A percentile compares a stretch with the other conserved stretches of the same genome.
Conservation (phyloP, 306 rosid genomes). For the Citrullus mucosospermus region DNA sequence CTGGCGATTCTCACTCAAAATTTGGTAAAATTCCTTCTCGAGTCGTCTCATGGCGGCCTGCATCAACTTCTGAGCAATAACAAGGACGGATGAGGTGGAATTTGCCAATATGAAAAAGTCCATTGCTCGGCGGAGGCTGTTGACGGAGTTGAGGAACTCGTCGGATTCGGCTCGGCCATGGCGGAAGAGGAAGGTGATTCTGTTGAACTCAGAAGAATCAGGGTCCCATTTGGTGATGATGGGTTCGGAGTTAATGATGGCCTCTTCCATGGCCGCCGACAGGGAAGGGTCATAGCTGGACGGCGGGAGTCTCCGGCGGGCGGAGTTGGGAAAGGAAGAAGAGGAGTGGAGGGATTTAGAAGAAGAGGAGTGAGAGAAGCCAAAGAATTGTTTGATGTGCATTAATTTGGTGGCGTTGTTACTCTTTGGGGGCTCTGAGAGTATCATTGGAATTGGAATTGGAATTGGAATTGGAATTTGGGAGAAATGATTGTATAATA, state of each 20-base stretch:
- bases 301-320: neutral
- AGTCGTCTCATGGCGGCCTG: conserved; percentile 40
- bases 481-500: neutral
- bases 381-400: conserved; percentile 11
- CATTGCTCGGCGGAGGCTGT: conserved; percentile 23
- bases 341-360: conserved; percentile 15
- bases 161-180: conserved; percentile 23
- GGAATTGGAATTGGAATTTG: neutral
- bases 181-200: conserved; percentile 26
- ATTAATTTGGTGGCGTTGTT: neutral
- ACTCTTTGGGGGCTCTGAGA: conserved; percentile 11
- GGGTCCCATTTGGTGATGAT: conserved; percentile 36
- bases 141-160: conserved; percentile 21
- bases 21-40: conserved; percentile 31
- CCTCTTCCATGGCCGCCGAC: conserved; percentile 23
- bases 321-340: conserved; percentile 6
- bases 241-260: conserved; percentile 15
- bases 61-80: conserved; percentile 34
- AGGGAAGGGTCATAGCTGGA: neutral
- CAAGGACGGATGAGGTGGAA: conserved; percentile 19
- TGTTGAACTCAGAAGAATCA: conserved; percentile 17
- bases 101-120: conserved; percentile 14
- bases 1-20: conserved; percentile 18
- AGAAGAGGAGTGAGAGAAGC: conserved; percentile 14
- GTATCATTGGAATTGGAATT: neutral